These are phyloP conservation scores for Coniosporium apollinis DNA, from an alignment of 495 filamentous ascomycete species.

Conservation along the genomic window DNA sequence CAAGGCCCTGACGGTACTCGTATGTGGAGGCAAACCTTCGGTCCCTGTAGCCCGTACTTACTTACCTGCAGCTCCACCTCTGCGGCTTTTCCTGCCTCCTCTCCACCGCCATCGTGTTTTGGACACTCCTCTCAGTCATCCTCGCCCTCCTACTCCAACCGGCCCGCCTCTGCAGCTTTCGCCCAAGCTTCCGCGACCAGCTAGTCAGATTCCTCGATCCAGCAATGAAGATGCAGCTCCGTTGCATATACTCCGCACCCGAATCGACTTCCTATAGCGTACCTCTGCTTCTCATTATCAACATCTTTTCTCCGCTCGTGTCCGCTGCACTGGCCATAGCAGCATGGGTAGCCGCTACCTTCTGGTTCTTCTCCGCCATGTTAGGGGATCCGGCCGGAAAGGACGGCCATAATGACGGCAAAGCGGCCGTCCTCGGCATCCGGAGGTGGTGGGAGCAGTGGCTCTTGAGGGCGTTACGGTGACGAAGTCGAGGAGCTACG, in stretches of 20 bases:
- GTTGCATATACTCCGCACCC: constrained; percentile 20
- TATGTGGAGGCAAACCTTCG: background rate
- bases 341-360: constrained; percentile 43
- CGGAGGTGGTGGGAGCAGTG: constrained; percentile 45
- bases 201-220: constrained; percentile 19
- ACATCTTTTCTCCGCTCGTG: constrained; percentile 37
- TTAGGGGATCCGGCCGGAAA: constrained; percentile 47
- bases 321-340: constrained; percentile 35
- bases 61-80: constrained; percentile 16
- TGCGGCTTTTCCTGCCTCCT: constrained; percentile 17
- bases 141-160: constrained; percentile 17
- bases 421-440: constrained; percentile 41
- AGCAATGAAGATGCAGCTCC: constrained; percentile 21
- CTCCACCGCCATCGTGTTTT: constrained; percentile 16
- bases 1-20: constrained; percentile 5
- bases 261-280: constrained; percentile 17
- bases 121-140: constrained; percentile 19
- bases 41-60: background rate
- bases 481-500: too few species aligned
- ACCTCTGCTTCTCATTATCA: constrained; percentile 29
- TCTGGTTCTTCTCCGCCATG: constrained; percentile 46
- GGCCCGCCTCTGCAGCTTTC: constrained; percentile 16
- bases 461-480: constrained; percentile 18
- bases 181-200: constrained; percentile 16
- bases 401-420: constrained; percentile 44